Percentiles rank a stretch among this genome's conserved stretches.
Evolutionary conservation across 768 basidiomycete genomes (phyloP).

Genomic region (Calocybe cyanea): DNA sequence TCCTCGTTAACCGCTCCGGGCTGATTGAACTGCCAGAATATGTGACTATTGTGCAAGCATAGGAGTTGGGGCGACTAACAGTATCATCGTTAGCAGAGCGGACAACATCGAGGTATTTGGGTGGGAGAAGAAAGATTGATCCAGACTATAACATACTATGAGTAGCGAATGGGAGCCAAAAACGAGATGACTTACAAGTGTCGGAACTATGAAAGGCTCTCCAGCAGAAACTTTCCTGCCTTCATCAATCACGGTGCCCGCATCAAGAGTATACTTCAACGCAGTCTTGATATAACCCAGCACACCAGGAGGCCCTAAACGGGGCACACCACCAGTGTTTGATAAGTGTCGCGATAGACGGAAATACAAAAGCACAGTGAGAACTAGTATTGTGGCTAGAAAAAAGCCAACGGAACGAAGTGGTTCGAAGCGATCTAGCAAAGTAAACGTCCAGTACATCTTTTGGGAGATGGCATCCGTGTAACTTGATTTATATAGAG

Average conservation of each 20-base stretch:
- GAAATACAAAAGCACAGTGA: constrained; percentile 19
- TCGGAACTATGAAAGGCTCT: constrained; percentile 32
- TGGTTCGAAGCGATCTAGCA: background rate
- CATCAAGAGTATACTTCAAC: constrained; percentile 28
- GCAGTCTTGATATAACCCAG: constrained; percentile 32
- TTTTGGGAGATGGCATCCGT: too few species aligned
- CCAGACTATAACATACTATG: constrained; percentile 20
- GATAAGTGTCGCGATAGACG: constrained; percentile 24
- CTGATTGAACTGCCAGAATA: constrained; percentile 28
- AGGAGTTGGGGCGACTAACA: constrained; percentile 17
- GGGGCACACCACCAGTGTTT: constrained; percentile 28
- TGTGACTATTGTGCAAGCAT: background rate
- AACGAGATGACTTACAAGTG: constrained; percentile 19
- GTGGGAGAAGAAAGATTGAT: constrained; percentile 29
- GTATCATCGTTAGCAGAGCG: constrained; percentile 29
- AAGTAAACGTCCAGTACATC: background rate
- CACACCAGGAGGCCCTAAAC: constrained; percentile 29
- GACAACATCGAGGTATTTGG: constrained; percentile 27
- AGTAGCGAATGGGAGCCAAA: too few species aligned
- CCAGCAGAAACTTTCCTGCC: constrained; percentile 25
- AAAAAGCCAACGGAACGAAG: background rate
- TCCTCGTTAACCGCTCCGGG: constrained; percentile 30
- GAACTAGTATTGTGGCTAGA: constrained; percentile 12
- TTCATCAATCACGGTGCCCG: constrained; percentile 24
- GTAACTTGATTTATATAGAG: too few species aligned